These are phyloP conservation scores for Eucalyptus marginata DNA, from an alignment of 345 rosid genomes.

Conservation along the genomic window DNA sequence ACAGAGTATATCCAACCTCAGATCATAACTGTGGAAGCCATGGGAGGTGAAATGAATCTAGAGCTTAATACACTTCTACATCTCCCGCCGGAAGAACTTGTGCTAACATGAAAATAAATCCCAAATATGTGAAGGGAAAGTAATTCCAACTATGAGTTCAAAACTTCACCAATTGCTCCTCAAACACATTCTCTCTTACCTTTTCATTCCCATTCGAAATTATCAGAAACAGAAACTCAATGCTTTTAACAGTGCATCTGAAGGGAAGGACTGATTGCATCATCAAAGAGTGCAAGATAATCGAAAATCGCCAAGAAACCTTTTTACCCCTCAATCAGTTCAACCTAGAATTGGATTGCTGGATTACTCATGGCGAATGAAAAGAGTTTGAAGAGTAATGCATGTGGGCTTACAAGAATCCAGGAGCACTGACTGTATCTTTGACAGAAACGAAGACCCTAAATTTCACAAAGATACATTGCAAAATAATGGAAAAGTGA, in stretches of 20 bases:
- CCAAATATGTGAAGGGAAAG: not conserved
- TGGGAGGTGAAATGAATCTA: not conserved
- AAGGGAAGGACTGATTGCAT: not conserved
- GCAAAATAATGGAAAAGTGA: not conserved
- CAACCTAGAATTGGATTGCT: not conserved
- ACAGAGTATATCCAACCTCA: not conserved
- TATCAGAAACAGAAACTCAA: not conserved
- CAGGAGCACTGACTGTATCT: not conserved
- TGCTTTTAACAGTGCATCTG: not conserved
- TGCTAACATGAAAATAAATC: not conserved
- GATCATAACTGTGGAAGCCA: not conserved
- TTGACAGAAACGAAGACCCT: not conserved
- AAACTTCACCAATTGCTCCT: not conserved
- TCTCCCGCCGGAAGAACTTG: not conserved
- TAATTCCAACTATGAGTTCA: not conserved
- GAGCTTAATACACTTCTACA: not conserved
- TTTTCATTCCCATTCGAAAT: not conserved
- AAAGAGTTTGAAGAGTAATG: not conserved
- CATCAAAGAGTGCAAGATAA: not conserved
- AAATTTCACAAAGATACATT: not conserved
- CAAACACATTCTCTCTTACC: not conserved
- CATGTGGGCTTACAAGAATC: not conserved
- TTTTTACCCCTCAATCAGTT: not conserved
- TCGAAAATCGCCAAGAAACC: not conserved
- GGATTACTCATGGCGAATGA: fast-evolving